Base-by-base conservation (phyloP, 805 yeast genomes). In the Ogataea methanolica region DNA sequence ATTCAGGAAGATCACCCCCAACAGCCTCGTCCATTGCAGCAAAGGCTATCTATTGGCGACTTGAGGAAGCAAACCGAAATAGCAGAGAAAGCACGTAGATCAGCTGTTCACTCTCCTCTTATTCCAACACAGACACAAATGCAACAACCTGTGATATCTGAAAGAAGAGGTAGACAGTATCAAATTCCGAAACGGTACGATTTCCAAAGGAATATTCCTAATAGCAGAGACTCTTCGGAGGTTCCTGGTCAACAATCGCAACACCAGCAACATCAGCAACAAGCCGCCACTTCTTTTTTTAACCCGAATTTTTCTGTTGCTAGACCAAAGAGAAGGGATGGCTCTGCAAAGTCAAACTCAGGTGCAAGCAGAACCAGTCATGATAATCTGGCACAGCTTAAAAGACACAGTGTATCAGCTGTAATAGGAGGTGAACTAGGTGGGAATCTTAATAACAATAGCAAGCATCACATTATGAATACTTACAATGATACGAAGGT, bases 111-210 rank as follows among this genome's bases (percentile, higher is more conserved):
- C 21, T 33, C 11, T 8, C 26, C 44, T 35, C 26, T 16, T n/a
- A 4, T 41, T 36, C 6, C 43, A 42, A 33, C 40, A 33, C 17
- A 36, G 34, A 15, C 39, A 44, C 14, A 23, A 37, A 3, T 26
- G 16, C 43, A 26, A 34, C 29, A 17, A 16, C 19, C 21, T 19
- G 38, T 36, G 16, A 9, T 36, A 9, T 45, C 39, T 15, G 63
- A 60, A 42, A 49, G 46, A 23, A 48, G 69, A 14, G 68, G 69
- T 5, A 39, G 69, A 17, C 64, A 58, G 35, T 55, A 49, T 42
- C 65, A 62, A 38, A 45, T 59, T 2, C 62, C 63, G 6, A 54
- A 58, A 46, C 51, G 69, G 35, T 63, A 62, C 41, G 66, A 63
- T 41, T 59, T 55, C 29, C 59, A 55, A 41, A 59, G 53, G 36